Percentiles rank a stretch among this genome's conserved stretches.
phyloP scores from a whole-genome alignment of 1,284 basidiomycete species.

The Ceratobasidium sp. region DNA sequence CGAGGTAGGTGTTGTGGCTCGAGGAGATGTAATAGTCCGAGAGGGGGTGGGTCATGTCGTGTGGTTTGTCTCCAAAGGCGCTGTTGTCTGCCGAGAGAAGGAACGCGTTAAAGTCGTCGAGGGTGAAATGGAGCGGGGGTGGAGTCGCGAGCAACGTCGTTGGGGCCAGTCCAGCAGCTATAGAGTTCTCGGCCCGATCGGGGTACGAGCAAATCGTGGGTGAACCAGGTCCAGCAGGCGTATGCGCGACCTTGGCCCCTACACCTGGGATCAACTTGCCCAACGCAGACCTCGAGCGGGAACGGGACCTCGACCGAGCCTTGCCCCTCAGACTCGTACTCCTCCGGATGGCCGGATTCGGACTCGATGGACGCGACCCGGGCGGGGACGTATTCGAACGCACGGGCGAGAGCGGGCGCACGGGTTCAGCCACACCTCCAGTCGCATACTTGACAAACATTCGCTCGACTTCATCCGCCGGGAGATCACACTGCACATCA shows the following conservation, averaged over 20 bases:
- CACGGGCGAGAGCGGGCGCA: background rate
- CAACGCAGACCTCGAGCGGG: constrained; percentile 8
- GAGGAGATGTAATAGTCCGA: constrained; percentile 92
- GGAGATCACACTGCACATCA: constrained; percentile 56
- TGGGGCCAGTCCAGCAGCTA: background rate
- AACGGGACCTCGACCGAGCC: constrained; percentile 9
- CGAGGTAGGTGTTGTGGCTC: constrained; percentile 97
- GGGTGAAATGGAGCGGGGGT: constrained; percentile 47
- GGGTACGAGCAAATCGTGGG: background rate
- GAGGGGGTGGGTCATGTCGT: constrained; percentile 82
- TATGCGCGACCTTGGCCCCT: background rate
- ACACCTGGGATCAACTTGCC: constrained; percentile 8
- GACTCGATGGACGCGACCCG: constrained; percentile 28
- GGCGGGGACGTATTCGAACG: constrained; percentile 28
- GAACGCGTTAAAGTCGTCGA: constrained; percentile 75
- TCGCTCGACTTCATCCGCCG: constrained; percentile 55
- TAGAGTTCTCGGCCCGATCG: background rate
- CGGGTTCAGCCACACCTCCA: background rate
- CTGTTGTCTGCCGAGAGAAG: constrained; percentile 74
- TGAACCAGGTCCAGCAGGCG: background rate
- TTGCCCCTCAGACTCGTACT: background rate
- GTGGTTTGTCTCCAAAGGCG: constrained; percentile 58
- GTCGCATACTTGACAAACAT: constrained; percentile 64
- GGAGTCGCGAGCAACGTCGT: constrained; percentile 36
- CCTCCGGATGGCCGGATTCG: background rate